Evolutionary conservation across 1,139 yeast genomes (phyloP), one percentile per base, ranked within the genome.

Genomic region (Kodamaea sp.): DNA sequence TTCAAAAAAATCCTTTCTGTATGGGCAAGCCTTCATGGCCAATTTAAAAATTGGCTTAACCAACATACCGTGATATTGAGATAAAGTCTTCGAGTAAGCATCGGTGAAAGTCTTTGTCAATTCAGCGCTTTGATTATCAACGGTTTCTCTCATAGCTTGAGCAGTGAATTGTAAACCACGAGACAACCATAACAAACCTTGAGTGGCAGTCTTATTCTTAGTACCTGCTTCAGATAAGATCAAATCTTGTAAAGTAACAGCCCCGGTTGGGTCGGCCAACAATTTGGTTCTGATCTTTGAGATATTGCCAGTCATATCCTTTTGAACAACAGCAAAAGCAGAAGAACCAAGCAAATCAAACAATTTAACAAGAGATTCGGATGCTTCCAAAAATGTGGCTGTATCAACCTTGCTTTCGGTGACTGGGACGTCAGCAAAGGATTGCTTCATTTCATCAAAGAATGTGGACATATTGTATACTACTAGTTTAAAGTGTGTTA

Each of bases 1-100:
- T 43, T 62, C 81, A 56, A 87, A 88, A 57, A 88, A 86, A 56
- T 81, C 95, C 61, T 80, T 81, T 68, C 96, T 79, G 66, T 86
- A 88, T 26, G 97, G 97, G 63, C 96, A 87, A 2, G 96, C 95
- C 63, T 86, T 86, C 96, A 88, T 88, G 41, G 96, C 96, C 58
- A 89, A 74, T 73, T 85, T 86, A 75, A 88, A 89, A 43, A 88
- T 79, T 24, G 96, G 96, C 58, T 84, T 84, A 48, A 88, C 73
- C 56, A 88, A 69, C 74, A 88, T 79, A 42, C 84, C 82, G 65
- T 88, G 97, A 65, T 79, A 81, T 62, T 88, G 81, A 42, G 85
- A 75, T 60, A 88, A 75, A 3, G 96, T 88, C 63, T 81, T 83
- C 46, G 73, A 58, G 68, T 88, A 88, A 23, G 96, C 86, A 52